Conservation (phyloP, 2,329 filamentous ascomycete species). For the Nemania bipapillata region DNA sequence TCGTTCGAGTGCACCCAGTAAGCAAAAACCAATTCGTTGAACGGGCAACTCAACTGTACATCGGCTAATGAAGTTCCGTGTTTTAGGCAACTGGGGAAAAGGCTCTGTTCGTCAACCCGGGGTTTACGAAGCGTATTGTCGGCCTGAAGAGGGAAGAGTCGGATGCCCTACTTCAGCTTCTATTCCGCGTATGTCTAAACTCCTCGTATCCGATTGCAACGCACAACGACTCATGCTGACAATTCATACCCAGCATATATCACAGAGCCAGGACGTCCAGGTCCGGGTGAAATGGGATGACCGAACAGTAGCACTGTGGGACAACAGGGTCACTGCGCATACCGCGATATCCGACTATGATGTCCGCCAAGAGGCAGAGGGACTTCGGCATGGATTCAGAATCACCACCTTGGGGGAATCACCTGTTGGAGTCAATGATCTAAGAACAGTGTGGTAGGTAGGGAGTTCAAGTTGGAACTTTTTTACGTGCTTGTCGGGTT, state of each 20-base stretch:
- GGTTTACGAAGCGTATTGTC: constrained; percentile 62
- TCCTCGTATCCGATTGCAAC: background rate
- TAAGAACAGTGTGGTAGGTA: constrained; percentile 55
- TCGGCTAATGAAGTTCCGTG: background rate
- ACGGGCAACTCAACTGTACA: background rate
- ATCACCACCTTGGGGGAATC: constrained; percentile 56
- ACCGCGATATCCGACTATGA: constrained; percentile 60
- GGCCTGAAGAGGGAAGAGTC: constrained; percentile 75
- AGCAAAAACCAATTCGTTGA: constrained; percentile 9
- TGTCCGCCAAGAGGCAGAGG: constrained; percentile 55
- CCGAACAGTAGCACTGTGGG: constrained; percentile 75
- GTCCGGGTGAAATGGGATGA: constrained; percentile 73
- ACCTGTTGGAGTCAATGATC: constrained; percentile 53
- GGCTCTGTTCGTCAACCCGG: constrained; percentile 73
- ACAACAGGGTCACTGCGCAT: constrained; percentile 66
- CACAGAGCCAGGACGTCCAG: constrained; percentile 71
- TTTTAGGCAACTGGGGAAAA: constrained; percentile 70
- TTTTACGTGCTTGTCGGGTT: too few relatives aligned
- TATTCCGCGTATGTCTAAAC: constrained; percentile 59
- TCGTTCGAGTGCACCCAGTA: constrained; percentile 73
- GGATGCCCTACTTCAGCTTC: constrained; percentile 74
- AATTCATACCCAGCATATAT: constrained; percentile 54
- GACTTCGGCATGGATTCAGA: constrained; percentile 56
- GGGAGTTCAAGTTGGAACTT: too few relatives aligned
- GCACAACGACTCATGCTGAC: background rate